Percentiles rank a stretch among this genome's conserved stretches.
phyloP scores from a whole-genome alignment of 208 protist species.

The Crithidia brevicula region DNA sequence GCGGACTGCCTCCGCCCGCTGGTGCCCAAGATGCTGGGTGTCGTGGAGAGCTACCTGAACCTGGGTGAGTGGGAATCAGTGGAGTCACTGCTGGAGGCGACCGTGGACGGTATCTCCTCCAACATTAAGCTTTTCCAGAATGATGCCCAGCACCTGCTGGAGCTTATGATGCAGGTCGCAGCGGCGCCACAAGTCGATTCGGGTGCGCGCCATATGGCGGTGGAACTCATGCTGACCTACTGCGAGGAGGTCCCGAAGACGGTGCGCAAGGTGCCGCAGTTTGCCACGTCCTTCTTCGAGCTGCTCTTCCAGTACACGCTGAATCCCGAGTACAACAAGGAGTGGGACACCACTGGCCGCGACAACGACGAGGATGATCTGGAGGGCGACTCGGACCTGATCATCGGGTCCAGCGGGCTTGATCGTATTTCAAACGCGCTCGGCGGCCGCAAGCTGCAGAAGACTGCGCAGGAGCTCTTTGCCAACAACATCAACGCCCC shows the following conservation, averaged over 20 bases:
- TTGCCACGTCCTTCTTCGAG: slow-evolving; percentile 78
- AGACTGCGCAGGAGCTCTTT: slow-evolving; percentile 70
- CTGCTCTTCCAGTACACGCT: slow-evolving; percentile 88
- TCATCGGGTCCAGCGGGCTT: slow-evolving; percentile 69
- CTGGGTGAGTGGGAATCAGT: slow-evolving; percentile 64
- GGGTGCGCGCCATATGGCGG: slow-evolving; percentile 74
- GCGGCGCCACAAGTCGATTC: slow-evolving; percentile 50
- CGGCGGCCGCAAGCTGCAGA: slow-evolving; percentile 79
- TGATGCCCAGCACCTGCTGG: slow-evolving; percentile 53
- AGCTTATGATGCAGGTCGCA: slow-evolving; percentile 79
- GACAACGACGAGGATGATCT: slow-evolving; percentile 69
- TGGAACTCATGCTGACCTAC: slow-evolving; percentile 82
- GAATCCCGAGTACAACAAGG: slow-evolving; percentile 54
- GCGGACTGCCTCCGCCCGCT: slow-evolving; percentile 44
- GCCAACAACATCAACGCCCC: slow-evolving; percentile 63
- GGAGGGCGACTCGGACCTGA: slow-evolving; percentile 64
- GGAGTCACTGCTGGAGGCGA: slow-evolving; percentile 52
- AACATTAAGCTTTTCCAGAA: slow-evolving; percentile 59
- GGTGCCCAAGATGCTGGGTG: slow-evolving; percentile 69
- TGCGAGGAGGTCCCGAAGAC: slow-evolving; percentile 83
- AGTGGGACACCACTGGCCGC: slow-evolving; percentile 70
- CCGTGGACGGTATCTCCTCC: slow-evolving; percentile 62
- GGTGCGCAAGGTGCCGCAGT: slow-evolving; percentile 80
- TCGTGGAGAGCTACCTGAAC: slow-evolving; percentile 70
- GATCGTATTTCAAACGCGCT: slow-evolving; percentile 80